Evolutionary conservation across 2,329 filamentous ascomycete genomes (phyloP).

Genomic region (Xylariaceae sp.): DNA sequence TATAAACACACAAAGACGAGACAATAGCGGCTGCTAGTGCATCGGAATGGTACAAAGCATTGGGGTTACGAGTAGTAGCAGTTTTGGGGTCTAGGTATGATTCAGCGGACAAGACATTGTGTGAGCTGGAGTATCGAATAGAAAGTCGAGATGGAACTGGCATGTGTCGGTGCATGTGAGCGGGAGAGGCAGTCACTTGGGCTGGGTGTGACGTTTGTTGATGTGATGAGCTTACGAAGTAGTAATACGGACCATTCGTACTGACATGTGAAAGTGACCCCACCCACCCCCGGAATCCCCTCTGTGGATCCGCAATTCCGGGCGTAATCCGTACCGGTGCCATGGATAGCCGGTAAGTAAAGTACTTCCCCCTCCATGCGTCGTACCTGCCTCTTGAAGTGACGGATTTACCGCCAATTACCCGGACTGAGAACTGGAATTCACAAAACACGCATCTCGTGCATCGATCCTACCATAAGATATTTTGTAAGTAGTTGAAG

Average conservation of each 20-base stretch:
- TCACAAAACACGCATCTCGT: too few relatives aligned
- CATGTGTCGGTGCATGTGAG: slow-evolving; percentile 1
- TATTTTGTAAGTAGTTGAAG: too few relatives aligned
- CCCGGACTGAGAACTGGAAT: too few relatives aligned
- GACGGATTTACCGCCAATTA: too few relatives aligned
- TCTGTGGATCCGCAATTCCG: background rate
- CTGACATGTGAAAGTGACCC: slow-evolving; percentile 25
- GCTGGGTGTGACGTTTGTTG: slow-evolving; percentile 20
- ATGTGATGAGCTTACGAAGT: background rate
- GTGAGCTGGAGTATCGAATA: background rate
- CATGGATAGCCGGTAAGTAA: background rate
- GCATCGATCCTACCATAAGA: too few relatives aligned
- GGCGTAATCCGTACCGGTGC: background rate
- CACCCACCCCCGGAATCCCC: slow-evolving; percentile 1
- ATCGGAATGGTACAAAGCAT: slow-evolving; percentile 6
- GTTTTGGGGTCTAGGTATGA: background rate
- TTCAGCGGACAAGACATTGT: background rate
- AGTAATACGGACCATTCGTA: background rate
- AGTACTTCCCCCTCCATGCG: background rate
- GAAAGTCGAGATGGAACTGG: background rate
- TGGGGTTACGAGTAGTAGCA: background rate
- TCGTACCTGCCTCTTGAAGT: too few relatives aligned
- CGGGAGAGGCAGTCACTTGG: background rate
- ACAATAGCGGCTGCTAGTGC: background rate
- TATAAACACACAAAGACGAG: slow-evolving; percentile 4